Evolutionary conservation across 106 monocot genomes (phyloP).

Genomic region (Dioscorea zingiberensis): DNA sequence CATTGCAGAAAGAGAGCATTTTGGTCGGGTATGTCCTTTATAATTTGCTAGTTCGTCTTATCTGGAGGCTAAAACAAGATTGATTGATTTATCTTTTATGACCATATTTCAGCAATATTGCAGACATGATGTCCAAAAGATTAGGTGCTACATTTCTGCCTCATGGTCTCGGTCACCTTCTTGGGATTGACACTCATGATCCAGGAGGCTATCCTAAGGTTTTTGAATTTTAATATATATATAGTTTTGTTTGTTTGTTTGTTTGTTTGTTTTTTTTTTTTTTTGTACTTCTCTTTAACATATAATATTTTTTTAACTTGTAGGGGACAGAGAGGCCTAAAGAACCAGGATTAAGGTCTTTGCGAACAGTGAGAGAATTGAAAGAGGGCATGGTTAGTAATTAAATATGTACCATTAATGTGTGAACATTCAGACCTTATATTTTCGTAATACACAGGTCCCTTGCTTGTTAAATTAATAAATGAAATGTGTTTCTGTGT

Average conservation of each 20-base stretch:
- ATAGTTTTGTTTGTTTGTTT: neutral
- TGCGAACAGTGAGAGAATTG: conserved; percentile 68
- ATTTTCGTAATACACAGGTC: too few relatives aligned
- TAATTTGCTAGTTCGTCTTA: neutral
- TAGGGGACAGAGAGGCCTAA: conserved; percentile 86
- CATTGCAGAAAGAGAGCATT: conserved; percentile 46
- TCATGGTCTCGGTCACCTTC: conserved; percentile 97
- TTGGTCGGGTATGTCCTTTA: conserved; percentile 49
- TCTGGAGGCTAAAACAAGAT: too few relatives aligned
- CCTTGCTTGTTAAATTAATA: too few relatives aligned
- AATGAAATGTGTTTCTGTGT: too few relatives aligned
- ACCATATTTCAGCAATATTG: conserved; percentile 47
- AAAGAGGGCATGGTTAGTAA: conserved; percentile 86
- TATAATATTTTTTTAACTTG: neutral
- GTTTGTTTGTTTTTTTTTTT: too few relatives aligned
- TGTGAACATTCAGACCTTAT: neutral
- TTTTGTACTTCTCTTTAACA: conserved; percentile 1
- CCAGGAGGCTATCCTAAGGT: conserved; percentile 94
- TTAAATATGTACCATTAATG: neutral
- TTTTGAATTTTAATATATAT: neutral
- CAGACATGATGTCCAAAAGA: conserved; percentile 84
- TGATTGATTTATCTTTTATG: too few relatives aligned
- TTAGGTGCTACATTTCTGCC: conserved; percentile 94
- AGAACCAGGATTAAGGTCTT: conserved; percentile 69
- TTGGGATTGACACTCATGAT: conserved; percentile 98